These are phyloP conservation scores for Volvariella volvacea DNA, from an alignment of 1,284 basidiomycete species.

Conservation along the genomic window DNA sequence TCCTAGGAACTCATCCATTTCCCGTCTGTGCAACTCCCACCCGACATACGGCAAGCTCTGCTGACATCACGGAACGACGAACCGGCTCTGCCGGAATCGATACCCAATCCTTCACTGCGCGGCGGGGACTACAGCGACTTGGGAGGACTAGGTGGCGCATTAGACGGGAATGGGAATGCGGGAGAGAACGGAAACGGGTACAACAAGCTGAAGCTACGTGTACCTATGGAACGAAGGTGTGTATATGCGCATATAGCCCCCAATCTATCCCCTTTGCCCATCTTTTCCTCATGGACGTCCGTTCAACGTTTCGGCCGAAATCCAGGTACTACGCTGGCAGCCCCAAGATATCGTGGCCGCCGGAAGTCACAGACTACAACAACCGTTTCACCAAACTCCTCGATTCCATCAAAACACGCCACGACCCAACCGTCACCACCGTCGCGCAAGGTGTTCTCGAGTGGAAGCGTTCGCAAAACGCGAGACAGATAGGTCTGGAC, in stretches of 20 bases:
- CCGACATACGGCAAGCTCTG: constrained; percentile 48
- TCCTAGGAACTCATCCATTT: constrained; percentile 3
- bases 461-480: constrained; percentile 63
- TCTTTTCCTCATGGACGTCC: background rate
- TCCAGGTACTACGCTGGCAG: constrained; percentile 84
- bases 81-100: constrained; percentile 52
- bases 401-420: constrained; percentile 88
- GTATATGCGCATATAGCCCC: no score
- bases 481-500: constrained; percentile 72
- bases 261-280: constrained; percentile 5
- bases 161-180: constrained; percentile 19
- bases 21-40: constrained; percentile 67
- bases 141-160: constrained; percentile 22
- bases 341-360: constrained; percentile 75
- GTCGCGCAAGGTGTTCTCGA: constrained; percentile 87
- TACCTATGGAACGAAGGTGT: constrained; percentile 69
- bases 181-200: constrained; percentile 30
- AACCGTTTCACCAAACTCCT: constrained; percentile 84
- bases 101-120: constrained; percentile 62
- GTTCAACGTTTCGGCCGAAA: background rate
- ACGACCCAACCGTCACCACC: constrained; percentile 83
- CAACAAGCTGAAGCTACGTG: constrained; percentile 48
- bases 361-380: constrained; percentile 93
- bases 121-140: constrained; percentile 17
- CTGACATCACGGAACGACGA: constrained; percentile 40